Base-by-base conservation (phyloP, 306 rosid species). In the Oxytropis ochrocephala region DNA sequence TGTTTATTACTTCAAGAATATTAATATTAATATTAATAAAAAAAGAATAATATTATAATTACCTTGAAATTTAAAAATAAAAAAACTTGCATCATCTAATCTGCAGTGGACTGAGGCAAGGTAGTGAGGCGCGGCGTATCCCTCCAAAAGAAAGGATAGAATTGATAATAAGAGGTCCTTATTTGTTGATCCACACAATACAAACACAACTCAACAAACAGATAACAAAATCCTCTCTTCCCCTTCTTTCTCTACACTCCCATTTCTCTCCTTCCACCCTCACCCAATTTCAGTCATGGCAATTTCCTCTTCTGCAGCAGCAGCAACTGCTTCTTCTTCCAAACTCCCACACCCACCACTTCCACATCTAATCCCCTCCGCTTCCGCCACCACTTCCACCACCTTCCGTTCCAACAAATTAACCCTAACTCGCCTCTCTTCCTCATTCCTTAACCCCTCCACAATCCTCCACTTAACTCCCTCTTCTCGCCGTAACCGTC, bases 391-490 rank as follows among this genome's bases (percentile, higher is more conserved):
- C 10, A n/a, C 76, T 7, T 47, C 88, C 3, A 29, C 79, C 69
- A 39, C 5, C 76, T 80, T 49, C 69, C 89, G 36, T 33, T 80
- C 96, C 32, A 71, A 83, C 44, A 73, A 57, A 46, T 47, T 63
- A 19, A 44, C 89, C 77, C 66, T 63, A 32, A 44, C 89, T 69
- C 79, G 60, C 0, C 90, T 85, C 47, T 77, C 87, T 55, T 90
- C 96, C 8, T 84, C 92, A 42, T 90, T 84, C 82, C 67, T 88
- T 11, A 81, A 79, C 72, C 77, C 92, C 9, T 84, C 95, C 72
- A 79, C 91, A 11, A 55, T 87, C 74, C 88, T 85, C 76, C 95
- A 78, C 73, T 75, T 72, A 21, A 57, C 78, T 0, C 73, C 91
- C 14, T 11, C 89, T 14, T 1, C 64, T 70, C 24, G 5, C 49